Percentiles rank a stretch among this genome's conserved stretches.
Conservation (phyloP, 352 stramenopile genomes). For the Pythium folliculosum region DNA sequence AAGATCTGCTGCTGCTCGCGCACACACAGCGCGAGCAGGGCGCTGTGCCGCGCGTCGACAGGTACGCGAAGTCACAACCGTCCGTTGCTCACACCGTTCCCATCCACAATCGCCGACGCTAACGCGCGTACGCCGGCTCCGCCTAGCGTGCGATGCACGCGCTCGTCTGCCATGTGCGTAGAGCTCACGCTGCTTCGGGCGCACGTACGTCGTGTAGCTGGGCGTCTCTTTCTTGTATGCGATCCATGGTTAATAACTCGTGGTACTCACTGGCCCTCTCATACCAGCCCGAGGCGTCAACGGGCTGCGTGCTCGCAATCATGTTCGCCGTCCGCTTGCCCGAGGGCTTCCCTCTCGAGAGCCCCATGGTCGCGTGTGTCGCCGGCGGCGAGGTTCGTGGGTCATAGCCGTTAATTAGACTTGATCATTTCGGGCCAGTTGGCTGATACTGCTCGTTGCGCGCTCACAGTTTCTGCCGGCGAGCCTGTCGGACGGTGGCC, state of each 20-base stretch:
- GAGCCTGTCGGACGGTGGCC: conserved; percentile 27
- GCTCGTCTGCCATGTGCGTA: conserved; percentile 15
- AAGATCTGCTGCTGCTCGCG: conserved; percentile 57
- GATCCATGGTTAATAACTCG: no score
- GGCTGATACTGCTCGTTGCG: no score
- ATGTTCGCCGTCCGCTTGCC: conserved; percentile 49
- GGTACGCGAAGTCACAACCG: no score
- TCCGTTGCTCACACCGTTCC: no score
- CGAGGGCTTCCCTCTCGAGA: conserved; percentile 40
- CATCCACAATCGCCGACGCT: no score
- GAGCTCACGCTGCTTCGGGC: conserved; percentile 21
- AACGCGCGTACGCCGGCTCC: neutral
- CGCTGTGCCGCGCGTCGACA: conserved; percentile 60
- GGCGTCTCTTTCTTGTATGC: neutral
- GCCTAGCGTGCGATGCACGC: conserved; percentile 26
- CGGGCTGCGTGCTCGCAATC: conserved; percentile 40
- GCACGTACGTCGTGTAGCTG: conserved; percentile 15
- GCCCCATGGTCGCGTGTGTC: conserved; percentile 50
- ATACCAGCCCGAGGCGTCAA: conserved; percentile 35
- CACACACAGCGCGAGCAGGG: conserved; percentile 48
- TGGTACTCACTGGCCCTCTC: neutral
- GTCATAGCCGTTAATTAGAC: no score
- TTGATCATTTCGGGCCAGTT: no score
- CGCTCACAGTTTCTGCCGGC: conserved; percentile 43
- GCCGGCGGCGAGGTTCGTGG: conserved; percentile 42